Base-by-base conservation (phyloP, 805 yeast species). In the Candida ovalis region DNA sequence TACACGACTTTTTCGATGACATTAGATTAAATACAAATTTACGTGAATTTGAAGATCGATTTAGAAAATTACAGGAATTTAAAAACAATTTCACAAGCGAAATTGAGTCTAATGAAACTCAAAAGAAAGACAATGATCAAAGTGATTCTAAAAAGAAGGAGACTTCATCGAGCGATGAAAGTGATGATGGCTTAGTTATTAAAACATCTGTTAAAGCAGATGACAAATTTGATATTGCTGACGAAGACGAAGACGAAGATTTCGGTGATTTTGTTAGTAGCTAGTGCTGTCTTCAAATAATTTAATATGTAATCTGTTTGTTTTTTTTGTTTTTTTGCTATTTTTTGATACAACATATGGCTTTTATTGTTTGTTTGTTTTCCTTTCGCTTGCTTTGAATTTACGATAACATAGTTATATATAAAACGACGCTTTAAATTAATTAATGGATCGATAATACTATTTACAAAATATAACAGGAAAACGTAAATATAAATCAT, bases 241-340 rank as follows among this genome's bases (percentile, higher is more conserved):
- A 44, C 32, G 42, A 41, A 3, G 27, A 10, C 7, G 47, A 40
- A 25, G 57, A 56, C 15, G 60, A 57, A 39, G 63, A 60, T 27
- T 63, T 61, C 53, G 68, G 68, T 1, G 67, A 62, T 44, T 62
- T 62, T 48, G 62, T 63, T 3, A 46, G 56, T 37, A 49, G 53
- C 33, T 50, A 44, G 36, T 17, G 24, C n/a, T n/a, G 5, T 37
- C 4, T 17, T 18, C 12, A 17, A 41, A 27, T n/a, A n/a, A n/a
- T n/a, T n/a, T n/a, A 32, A 27, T 46, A 19, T 30, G 28, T 38
- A 17, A 36, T 27, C 49, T 42, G 15, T 18, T 32, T 33, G 7
- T 33, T 10, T 23, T 22, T 27, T 25, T 15, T 30, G 35, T 12
- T 30, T 30, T 30, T 8, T 12, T 6, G 35, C 15, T 30, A 12